phyloP scores from a whole-genome alignment of 2,329 filamentous ascomycete genomes.

The Clonostachys rhizophaga region DNA sequence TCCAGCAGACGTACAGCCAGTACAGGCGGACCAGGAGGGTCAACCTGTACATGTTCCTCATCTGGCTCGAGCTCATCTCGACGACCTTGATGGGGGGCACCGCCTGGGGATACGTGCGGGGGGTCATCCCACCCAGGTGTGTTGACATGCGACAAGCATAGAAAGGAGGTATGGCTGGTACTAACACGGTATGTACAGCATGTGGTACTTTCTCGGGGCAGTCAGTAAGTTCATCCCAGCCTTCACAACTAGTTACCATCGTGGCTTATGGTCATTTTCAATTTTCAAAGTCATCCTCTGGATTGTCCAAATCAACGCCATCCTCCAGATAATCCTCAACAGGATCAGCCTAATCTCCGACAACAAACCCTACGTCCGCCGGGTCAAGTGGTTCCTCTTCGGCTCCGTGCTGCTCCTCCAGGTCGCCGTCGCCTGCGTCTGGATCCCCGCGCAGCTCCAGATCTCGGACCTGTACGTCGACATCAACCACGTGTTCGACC shows the following conservation, averaged over 20 bases:
- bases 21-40: conserved; percentile 21
- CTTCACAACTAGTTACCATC: not conserved
- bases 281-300: conserved; percentile 13
- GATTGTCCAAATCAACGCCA: conserved; percentile 39
- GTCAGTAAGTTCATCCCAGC: not conserved
- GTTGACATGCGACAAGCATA: not conserved
- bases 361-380: conserved; percentile 22
- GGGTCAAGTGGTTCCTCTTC: conserved; percentile 38
- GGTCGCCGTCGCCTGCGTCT: conserved; percentile 47
- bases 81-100: conserved; percentile 24
- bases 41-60: conserved; percentile 28
- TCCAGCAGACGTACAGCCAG: conserved; percentile 24
- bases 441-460: conserved; percentile 46
- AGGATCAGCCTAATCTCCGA: conserved; percentile 40
- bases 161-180: not conserved
- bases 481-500: conserved; percentile 47
- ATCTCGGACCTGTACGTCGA: conserved; percentile 30
- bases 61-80: conserved; percentile 30
- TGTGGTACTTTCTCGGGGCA: not conserved
- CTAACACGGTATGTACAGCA: not conserved
- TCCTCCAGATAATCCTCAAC: conserved; percentile 52
- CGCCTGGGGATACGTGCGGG: conserved; percentile 26
- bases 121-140: conserved; percentile 12
- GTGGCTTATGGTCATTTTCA: not conserved
- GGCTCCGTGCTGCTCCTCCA: conserved; percentile 40